Percentiles rank a stretch among this genome's conserved stretches.
Evolutionary conservation across 108 stramenopile species (phyloP).

Genomic region (Schizochytrium sp.): DNA sequence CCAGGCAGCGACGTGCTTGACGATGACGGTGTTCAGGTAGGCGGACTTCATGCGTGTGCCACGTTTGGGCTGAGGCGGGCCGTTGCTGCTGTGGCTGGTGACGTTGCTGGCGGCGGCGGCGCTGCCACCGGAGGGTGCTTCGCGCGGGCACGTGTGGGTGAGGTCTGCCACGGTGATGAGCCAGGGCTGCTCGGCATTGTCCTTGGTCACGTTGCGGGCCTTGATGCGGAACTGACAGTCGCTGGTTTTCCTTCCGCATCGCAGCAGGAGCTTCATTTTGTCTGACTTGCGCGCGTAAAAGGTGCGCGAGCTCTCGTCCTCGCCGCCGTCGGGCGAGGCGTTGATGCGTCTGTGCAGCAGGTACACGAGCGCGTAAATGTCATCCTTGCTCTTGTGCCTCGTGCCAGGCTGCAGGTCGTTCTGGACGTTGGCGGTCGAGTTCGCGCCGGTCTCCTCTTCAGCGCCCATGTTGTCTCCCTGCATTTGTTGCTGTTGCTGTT

Average conservation of each 20-base stretch:
- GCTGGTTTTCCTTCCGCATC: neutral
- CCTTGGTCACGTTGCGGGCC: neutral
- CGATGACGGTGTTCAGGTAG: conserved; percentile 15
- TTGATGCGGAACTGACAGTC: neutral
- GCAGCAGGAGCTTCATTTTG: conserved; percentile 20
- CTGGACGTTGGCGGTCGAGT: neutral
- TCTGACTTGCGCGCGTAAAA: conserved; percentile 7
- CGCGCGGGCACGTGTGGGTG: neutral
- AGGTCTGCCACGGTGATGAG: neutral
- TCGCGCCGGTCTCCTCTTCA: neutral
- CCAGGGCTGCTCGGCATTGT: neutral
- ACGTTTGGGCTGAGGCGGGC: neutral
- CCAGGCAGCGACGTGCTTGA: neutral
- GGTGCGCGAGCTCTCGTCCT: neutral
- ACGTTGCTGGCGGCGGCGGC: neutral
- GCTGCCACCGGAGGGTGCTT: neutral
- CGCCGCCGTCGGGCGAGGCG: neutral
- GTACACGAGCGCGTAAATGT: neutral
- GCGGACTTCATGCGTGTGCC: conserved; percentile 13
- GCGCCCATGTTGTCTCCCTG: neutral
- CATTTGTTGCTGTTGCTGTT: neutral
- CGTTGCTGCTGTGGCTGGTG: neutral
- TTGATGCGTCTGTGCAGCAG: neutral
- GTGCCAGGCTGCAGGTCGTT: neutral
- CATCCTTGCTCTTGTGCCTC: neutral